These are phyloP conservation scores for Candida qinlingensis DNA, from an alignment of 805 yeast genomes.

Conservation along the genomic window DNA sequence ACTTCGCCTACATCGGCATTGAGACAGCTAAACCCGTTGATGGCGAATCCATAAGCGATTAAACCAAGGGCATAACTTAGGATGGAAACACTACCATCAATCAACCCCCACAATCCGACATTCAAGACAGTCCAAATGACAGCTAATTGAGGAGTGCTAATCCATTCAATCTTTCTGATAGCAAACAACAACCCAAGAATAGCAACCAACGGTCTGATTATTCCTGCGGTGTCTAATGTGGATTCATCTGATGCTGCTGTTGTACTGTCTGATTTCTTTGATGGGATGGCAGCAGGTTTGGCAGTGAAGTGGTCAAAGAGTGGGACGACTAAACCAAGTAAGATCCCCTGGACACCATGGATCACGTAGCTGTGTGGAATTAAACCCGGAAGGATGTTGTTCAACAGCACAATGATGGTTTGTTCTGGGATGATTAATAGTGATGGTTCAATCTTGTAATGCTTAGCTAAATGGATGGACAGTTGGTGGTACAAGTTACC, in stretches of 20 bases:
- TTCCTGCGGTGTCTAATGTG: constrained; percentile 4
- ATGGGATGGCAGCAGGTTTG: not conserved
- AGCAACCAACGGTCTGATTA: constrained; percentile 46
- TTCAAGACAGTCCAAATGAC: constrained; percentile 57
- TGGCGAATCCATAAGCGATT: constrained; percentile 42
- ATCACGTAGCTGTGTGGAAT: constrained; percentile 5
- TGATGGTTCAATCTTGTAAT: not conserved
- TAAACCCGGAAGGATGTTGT: not conserved
- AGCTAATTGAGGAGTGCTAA: constrained; percentile 58
- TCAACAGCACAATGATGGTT: no score
- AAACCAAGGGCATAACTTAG: not conserved
- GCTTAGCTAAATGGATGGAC: constrained; percentile 1
- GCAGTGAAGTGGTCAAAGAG: constrained; percentile 24
- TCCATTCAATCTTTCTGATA: constrained; percentile 65
- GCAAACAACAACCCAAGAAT: constrained; percentile 70
- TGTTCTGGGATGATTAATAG: not conserved
- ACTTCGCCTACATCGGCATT: constrained; percentile 9
- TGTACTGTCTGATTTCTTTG: not conserved
- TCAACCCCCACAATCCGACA: constrained; percentile 60
- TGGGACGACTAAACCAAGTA: constrained; percentile 55
- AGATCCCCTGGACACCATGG: constrained; percentile 46
- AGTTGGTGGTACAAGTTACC: constrained; percentile 8
- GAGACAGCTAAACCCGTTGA: constrained; percentile 31
- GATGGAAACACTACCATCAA: constrained; percentile 38
- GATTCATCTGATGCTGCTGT: not conserved